These are phyloP conservation scores for Candida peoriensis DNA, from an alignment of 805 yeast species.

Conservation along the genomic window DNA sequence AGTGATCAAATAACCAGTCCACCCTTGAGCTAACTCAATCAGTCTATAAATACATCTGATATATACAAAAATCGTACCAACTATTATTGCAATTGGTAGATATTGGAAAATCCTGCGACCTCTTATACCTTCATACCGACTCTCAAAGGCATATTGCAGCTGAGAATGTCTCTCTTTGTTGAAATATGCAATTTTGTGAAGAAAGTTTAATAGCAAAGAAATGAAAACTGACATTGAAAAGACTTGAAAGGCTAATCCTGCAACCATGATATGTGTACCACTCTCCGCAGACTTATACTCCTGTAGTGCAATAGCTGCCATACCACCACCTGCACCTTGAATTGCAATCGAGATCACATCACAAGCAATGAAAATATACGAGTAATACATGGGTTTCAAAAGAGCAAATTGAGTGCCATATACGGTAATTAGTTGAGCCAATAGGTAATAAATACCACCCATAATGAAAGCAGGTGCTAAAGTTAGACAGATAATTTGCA, in stretches of 20 bases:
- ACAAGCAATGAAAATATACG: conserved; percentile 60
- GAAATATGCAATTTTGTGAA: conserved; percentile 32
- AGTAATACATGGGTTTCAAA: conserved; percentile 52
- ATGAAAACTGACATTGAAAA: conserved; percentile 60
- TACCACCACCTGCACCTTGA: conserved; percentile 67
- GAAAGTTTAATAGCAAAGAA: conserved; percentile 42
- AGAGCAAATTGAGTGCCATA: conserved; percentile 51
- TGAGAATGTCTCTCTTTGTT: conserved; percentile 21
- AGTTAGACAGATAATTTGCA: conserved; percentile 67
- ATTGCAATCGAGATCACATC: conserved; percentile 60
- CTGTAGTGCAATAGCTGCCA: conserved; percentile 35
- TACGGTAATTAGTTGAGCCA: conserved; percentile 62
- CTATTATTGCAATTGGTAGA: conserved; percentile 41
- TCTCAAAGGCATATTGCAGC: conserved; percentile 30
- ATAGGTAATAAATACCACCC: conserved; percentile 74
- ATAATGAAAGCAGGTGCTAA: conserved; percentile 73
- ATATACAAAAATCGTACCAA: conserved; percentile 49
- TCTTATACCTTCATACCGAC: conserved; percentile 33
- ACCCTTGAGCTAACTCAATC: conserved; percentile 67
- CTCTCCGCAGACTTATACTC: conserved; percentile 24
- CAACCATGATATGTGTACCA: conserved; percentile 72
- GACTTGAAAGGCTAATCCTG: conserved; percentile 76
- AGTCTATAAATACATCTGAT: conserved; percentile 71
- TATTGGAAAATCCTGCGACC: conserved; percentile 30
- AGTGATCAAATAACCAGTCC: conserved; percentile 60